phyloP scores from a whole-genome alignment of 345 rosid species.

The Lepidium aucheri region DNA sequence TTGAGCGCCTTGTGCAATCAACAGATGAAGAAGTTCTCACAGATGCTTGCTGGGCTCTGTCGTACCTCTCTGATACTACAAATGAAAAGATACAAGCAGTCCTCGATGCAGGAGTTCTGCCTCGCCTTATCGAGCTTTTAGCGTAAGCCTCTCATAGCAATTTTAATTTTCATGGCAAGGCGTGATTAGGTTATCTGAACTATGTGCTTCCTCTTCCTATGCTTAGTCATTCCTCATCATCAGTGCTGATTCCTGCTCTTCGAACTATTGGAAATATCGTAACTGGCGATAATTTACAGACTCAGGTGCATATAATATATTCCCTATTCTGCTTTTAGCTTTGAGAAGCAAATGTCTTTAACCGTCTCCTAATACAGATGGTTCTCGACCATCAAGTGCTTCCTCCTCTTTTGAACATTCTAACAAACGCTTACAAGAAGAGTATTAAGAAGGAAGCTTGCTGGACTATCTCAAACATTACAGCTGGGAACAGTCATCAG shows the following conservation, averaged over 20 bases:
- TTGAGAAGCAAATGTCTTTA: not conserved
- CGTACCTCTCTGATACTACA: slow-evolving; percentile 66
- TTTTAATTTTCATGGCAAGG: not conserved
- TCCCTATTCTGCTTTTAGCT: not conserved
- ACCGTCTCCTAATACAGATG: slow-evolving; percentile 33
- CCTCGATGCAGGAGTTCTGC: slow-evolving; percentile 58
- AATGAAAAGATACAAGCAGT: slow-evolving; percentile 75
- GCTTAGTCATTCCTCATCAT: slow-evolving; percentile 57
- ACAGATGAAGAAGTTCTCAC: slow-evolving; percentile 79
- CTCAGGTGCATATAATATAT: slow-evolving; percentile 47
- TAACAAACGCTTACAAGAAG: slow-evolving; percentile 55
- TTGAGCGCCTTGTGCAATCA: slow-evolving; percentile 56
- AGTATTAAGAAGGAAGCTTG: slow-evolving; percentile 92
- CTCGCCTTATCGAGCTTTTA: slow-evolving; percentile 64
- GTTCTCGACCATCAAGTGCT: slow-evolving; percentile 57
- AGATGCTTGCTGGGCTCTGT: slow-evolving; percentile 84
- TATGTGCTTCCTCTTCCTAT: not conserved
- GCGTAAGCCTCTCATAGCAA: slow-evolving; percentile 37
- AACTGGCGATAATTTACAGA: slow-evolving; percentile 72
- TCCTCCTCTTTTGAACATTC: slow-evolving; percentile 53
- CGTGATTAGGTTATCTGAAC: slow-evolving; percentile 3
- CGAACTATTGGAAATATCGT: slow-evolving; percentile 86
- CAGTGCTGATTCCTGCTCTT: slow-evolving; percentile 80
- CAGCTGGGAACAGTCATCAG: slow-evolving; percentile 57
- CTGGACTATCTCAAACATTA: slow-evolving; percentile 86